These are phyloP conservation scores for Ophiostoma sp. DNA, from an alignment of 2,329 filamentous ascomycete genomes.

Conservation along the genomic window DNA sequence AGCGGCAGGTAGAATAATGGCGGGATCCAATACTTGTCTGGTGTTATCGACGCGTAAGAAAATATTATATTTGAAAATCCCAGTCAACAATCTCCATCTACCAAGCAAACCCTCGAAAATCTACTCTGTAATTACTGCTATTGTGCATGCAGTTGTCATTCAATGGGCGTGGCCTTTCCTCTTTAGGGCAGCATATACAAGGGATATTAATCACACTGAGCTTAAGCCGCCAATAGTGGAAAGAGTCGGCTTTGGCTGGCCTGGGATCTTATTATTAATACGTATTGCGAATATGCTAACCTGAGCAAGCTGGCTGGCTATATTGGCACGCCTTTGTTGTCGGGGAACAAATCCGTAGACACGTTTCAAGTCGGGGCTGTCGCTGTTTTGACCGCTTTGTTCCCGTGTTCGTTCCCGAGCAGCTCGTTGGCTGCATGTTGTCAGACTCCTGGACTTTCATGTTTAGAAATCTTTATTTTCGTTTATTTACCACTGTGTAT, in stretches of 20 bases:
- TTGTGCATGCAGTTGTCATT: constrained; percentile 18
- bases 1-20: neutral
- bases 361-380: neutral
- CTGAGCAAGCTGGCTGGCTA: neutral
- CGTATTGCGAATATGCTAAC: neutral
- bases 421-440: neutral
- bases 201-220: constrained; percentile 34
- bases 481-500: neutral
- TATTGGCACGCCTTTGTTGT: constrained; percentile 6
- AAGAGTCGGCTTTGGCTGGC: neutral
- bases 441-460: too few species aligned
- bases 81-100: neutral
- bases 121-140: neutral
- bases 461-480: neutral
- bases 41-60: neutral
- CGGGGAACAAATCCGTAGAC: neutral
- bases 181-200: constrained; percentile 10
- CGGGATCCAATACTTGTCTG: constrained; percentile 2
- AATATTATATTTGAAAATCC: neutral
- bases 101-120: neutral
- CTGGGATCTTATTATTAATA: neutral
- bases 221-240: constrained; percentile 7
- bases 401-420: too few species aligned
- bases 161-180: constrained; percentile 25
- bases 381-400: constrained; percentile 15